A percentile compares a stretch with the other conserved stretches of the same genome.
Evolutionary conservation across 805 yeast species (phyloP).

Genomic region (Wickerhamiella vanderwaltii): DNA sequence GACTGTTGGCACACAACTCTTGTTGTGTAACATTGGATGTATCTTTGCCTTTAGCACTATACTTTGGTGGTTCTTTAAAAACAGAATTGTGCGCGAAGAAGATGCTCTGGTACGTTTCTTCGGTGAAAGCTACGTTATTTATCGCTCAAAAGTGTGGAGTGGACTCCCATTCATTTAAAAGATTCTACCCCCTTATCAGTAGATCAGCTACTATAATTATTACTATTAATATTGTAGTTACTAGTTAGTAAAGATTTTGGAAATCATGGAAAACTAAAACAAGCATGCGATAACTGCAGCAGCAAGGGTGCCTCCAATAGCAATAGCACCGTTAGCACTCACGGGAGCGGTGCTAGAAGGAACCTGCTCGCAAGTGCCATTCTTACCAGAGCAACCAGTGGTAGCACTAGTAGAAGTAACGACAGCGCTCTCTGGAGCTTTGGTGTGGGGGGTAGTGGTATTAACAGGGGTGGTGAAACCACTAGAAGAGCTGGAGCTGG

Average conservation of each 20-base stretch:
- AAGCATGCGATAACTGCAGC: conserved; percentile 5
- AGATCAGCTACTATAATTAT: background rate
- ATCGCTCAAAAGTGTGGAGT: conserved; percentile 38
- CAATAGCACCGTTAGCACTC: conserved; percentile 7
- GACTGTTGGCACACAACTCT: conserved; percentile 76
- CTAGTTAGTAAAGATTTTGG: background rate
- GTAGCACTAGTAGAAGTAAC: conserved; percentile 2
- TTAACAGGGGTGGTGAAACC: background rate
- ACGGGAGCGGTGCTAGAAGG: background rate
- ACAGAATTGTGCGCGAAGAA: conserved; percentile 64
- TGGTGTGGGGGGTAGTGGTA: background rate
- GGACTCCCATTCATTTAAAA: conserved; percentile 52
- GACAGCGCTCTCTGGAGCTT: background rate
- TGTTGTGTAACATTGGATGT: conserved; percentile 55
- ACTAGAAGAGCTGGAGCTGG: background rate
- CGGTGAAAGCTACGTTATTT: conserved; percentile 49
- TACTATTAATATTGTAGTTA: background rate
- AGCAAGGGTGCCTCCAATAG: conserved; percentile 2
- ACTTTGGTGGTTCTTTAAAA: conserved; percentile 55
- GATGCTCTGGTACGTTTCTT: conserved; percentile 50
- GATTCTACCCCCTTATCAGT: background rate
- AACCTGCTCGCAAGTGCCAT: background rate
- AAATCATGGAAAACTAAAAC: background rate
- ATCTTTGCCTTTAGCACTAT: conserved; percentile 41
- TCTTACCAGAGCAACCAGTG: conserved; percentile 7